Evolutionary conservation across 169 alveolate genomes (phyloP).

Genomic region (Eimeria tenella): DNA sequence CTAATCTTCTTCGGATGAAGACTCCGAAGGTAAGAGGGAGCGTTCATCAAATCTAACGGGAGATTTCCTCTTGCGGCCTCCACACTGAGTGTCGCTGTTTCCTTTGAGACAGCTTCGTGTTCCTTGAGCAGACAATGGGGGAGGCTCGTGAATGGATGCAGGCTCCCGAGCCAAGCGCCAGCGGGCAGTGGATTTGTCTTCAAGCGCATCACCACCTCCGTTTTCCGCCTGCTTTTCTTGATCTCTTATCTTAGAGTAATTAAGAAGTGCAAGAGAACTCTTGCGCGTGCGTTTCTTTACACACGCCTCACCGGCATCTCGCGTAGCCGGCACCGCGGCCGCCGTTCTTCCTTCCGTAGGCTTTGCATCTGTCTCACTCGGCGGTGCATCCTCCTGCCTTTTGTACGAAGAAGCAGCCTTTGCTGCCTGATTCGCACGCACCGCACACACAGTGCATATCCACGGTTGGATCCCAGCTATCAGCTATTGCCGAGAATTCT

Average conservation of each 20-base stretch:
- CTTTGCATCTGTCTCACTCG: slow-evolving; percentile 42
- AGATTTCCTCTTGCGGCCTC: slow-evolving; percentile 31
- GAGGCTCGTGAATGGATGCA: slow-evolving; percentile 69
- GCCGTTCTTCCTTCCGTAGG: slow-evolving; percentile 21
- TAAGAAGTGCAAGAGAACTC: slow-evolving; percentile 72
- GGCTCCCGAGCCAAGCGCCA: slow-evolving; percentile 78
- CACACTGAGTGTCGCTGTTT: background rate
- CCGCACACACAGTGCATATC: background rate
- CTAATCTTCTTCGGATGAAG: slow-evolving; percentile 76
- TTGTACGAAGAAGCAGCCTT: slow-evolving; percentile 75
- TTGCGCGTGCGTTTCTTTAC: slow-evolving; percentile 78
- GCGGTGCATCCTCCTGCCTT: slow-evolving; percentile 76
- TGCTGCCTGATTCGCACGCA: slow-evolving; percentile 64
- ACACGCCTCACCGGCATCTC: slow-evolving; percentile 68
- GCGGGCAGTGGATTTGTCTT: slow-evolving; percentile 58
- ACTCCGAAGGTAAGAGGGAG: slow-evolving; percentile 74
- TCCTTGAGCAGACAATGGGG: slow-evolving; percentile 50
- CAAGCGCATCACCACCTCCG: slow-evolving; percentile 51
- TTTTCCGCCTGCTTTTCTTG: slow-evolving; percentile 60
- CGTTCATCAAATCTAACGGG: slow-evolving; percentile 77
- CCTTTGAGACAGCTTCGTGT: slow-evolving; percentile 55
- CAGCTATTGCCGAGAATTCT: no score
- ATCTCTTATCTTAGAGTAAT: slow-evolving; percentile 69
- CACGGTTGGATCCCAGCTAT: no score
- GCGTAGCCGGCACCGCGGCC: slow-evolving; percentile 4